These are phyloP conservation scores for Xenoacremonium recifei DNA, from an alignment of 2,329 filamentous ascomycete species.

Conservation along the genomic window DNA sequence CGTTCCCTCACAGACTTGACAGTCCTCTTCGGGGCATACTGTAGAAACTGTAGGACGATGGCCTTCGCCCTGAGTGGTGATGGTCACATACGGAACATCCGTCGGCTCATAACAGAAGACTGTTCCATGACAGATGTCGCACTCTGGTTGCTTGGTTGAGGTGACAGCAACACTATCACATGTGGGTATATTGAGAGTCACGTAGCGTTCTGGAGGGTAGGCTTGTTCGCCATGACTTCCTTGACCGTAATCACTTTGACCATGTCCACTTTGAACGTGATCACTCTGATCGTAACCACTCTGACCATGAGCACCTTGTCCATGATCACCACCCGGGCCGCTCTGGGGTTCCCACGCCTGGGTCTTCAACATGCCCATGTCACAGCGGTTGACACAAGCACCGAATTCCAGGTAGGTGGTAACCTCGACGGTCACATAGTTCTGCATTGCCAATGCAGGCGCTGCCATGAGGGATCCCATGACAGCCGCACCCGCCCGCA, in stretches of 20 bases:
- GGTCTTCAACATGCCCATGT: not conserved
- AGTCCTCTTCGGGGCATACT: constrained; percentile 15
- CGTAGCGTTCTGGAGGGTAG: constrained; percentile 4
- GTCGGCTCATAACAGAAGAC: constrained; percentile 25
- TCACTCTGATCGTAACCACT: not conserved
- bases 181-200: constrained; percentile 23
- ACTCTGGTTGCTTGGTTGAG: constrained; percentile 18
- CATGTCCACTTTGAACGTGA: not conserved
- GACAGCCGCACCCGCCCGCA: constrained; percentile 10
- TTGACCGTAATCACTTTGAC: not conserved
- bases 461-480: constrained; percentile 12
- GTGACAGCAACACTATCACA: constrained; percentile 15
- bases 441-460: constrained; percentile 8
- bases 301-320: not conserved
- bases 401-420: constrained; percentile 13
- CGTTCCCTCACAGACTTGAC: constrained; percentile 20
- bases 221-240: not conserved
- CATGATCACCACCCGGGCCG: not conserved
- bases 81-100: constrained; percentile 20
- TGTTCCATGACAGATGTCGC: constrained; percentile 21
- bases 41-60: constrained; percentile 18
- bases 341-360: not conserved
- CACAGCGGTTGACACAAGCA: constrained; percentile 5
- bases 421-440: constrained; percentile 7
- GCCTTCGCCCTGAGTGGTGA: constrained; percentile 14